Conservation (phyloP, 495 filamentous ascomycete genomes). For the Penicillium maclennaniae region DNA sequence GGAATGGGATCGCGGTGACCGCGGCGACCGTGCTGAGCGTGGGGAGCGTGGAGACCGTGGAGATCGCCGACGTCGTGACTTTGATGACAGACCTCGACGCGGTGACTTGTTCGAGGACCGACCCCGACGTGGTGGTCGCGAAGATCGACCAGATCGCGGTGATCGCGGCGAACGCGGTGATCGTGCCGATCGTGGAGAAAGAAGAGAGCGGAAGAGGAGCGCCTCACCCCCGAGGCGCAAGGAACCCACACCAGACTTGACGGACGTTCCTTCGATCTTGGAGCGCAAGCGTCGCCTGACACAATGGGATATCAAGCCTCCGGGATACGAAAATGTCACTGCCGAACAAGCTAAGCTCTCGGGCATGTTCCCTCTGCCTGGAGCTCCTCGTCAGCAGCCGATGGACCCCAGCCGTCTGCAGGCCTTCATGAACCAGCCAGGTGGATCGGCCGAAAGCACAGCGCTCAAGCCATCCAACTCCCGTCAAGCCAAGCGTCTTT, state of each 20-base stretch:
- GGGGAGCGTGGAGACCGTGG: conserved; percentile 34
- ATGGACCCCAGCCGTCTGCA: conserved; percentile 95
- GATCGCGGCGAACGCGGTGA: conserved; percentile 32
- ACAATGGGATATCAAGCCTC: conserved; percentile 99
- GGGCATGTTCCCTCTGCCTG: conserved; percentile 96
- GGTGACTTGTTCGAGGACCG: conserved; percentile 30
- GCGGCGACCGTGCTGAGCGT: conserved; percentile 22
- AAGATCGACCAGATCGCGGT: conserved; percentile 22
- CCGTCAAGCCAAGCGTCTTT: conserved; percentile 85
- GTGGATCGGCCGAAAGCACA: conserved; percentile 65
- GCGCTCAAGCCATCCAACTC: conserved; percentile 89
- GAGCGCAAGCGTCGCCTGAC: conserved; percentile 86
- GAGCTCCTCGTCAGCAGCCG: conserved; percentile 89
- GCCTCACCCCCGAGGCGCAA: conserved; percentile 79
- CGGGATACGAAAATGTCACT: conserved; percentile 97
- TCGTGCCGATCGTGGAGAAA: conserved; percentile 36
- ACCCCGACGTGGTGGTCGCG: conserved; percentile 24
- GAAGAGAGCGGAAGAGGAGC: conserved; percentile 70
- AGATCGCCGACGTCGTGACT: conserved; percentile 25
- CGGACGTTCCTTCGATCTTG: conserved; percentile 70
- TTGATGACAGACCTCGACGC: conserved; percentile 28
- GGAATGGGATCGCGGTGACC: conserved; percentile 49
- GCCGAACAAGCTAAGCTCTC: conserved; percentile 98
- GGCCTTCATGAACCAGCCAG: conserved; percentile 90
- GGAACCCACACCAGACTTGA: conserved; percentile 94